A percentile compares a stretch with the other conserved stretches of the same genome.
These are phyloP conservation scores for Cytidiella melzeri DNA, from an alignment of 768 basidiomycete genomes.

Conservation along the genomic window DNA sequence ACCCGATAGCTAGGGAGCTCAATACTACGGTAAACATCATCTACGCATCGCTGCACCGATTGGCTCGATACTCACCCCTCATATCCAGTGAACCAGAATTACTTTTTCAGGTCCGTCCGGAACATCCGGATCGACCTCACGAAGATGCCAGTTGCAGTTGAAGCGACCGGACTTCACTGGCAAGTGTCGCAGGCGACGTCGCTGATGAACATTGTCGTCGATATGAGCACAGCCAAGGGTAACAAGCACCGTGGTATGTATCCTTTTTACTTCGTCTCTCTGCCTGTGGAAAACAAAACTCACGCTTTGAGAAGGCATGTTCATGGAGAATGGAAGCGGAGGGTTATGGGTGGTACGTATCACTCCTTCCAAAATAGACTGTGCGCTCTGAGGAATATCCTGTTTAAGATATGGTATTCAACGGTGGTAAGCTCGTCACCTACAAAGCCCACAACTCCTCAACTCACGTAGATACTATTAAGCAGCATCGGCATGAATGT, in stretches of 20 bases:
- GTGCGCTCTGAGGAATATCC: too few species aligned
- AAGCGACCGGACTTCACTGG: conserved; percentile 76
- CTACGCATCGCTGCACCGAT: too few species aligned
- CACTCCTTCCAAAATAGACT: too few species aligned
- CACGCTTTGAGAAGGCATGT: conserved; percentile 45
- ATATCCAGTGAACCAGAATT: conserved; percentile 51
- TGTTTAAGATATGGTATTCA: conserved; percentile 40
- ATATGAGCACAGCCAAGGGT: conserved; percentile 59
- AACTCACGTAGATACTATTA: conserved; percentile 21
- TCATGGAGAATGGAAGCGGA: conserved; percentile 71
- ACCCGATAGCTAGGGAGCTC: conserved; percentile 49
- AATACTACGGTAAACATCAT: conserved; percentile 36
- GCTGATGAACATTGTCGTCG: conserved; percentile 61
- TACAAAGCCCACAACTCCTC: too few species aligned
- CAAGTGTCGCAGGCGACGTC: conserved; percentile 79
- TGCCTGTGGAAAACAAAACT: neutral
- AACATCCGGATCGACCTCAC: conserved; percentile 70
- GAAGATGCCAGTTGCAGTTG: conserved; percentile 45
- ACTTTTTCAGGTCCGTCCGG: conserved; percentile 69
- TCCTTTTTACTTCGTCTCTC: neutral
- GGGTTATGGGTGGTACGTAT: conserved; percentile 51
- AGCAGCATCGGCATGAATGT: conserved; percentile 73
- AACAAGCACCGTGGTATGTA: conserved; percentile 62
- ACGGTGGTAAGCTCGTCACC: conserved; percentile 32
- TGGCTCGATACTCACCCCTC: too few species aligned